Conservation (phyloP, 2,329 filamentous ascomycete genomes). For the Tolypocladium endophyticum region DNA sequence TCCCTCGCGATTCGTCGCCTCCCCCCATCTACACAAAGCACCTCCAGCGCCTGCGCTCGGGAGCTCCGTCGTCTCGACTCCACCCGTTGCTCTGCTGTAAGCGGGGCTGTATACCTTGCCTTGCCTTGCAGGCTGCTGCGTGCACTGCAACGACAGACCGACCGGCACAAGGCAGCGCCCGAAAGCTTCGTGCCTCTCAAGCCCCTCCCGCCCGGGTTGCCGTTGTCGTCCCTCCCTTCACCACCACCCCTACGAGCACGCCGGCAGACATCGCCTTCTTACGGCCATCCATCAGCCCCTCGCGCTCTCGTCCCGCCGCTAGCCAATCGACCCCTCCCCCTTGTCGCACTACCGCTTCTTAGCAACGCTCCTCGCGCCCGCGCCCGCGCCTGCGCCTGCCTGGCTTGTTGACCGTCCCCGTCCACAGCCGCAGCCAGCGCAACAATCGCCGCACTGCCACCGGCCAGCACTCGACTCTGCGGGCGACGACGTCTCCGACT, state of each 20-base stretch:
- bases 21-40: not conserved
- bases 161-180: not conserved
- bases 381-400: not conserved
- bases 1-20: not conserved
- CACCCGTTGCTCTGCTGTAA: not conserved
- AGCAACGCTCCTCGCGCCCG: not conserved
- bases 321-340: conserved; percentile 8
- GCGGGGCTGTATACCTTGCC: not conserved
- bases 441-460: not conserved
- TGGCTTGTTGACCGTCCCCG: not conserved
- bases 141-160: not conserved
- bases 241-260: not conserved
- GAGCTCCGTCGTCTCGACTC: not conserved
- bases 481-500: not conserved
- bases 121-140: not conserved
- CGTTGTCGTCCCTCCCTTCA: not conserved
- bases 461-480: not conserved
- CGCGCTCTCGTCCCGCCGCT: conserved; percentile 3
- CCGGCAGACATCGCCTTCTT: not conserved
- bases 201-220: not conserved
- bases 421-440: conserved; percentile 1
- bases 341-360: conserved; percentile 5
- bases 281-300: conserved; percentile 1
- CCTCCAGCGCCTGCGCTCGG: not conserved
- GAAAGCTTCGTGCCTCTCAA: not conserved